Base-by-base conservation (phyloP, 1,284 basidiomycete genomes). In the Albatrellus sp. region DNA sequence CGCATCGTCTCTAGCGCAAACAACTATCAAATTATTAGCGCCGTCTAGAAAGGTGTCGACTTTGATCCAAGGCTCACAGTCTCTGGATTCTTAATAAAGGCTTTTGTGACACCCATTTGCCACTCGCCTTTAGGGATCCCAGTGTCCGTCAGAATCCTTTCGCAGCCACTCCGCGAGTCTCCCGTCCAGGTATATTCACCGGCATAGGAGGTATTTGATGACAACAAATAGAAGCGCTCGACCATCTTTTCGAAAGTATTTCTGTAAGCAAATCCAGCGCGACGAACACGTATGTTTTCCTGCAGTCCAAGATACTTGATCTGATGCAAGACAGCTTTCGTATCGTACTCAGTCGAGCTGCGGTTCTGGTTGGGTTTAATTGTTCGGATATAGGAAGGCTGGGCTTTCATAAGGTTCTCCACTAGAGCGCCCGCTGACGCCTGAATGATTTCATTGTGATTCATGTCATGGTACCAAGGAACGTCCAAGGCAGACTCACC, bases 281-380 rank as follows among this genome's bases (percentile, higher is more conserved):
- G 79, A 48, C 94, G 84, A 42, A 99, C 91, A 40, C 94, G 83
- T 47, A 99, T 97, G 60, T 99, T 99, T 67, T 99, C 96, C 63
- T 98, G 92, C 44, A 99, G 68, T 63, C 94, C 96, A 39, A 99
- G 84, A 60, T 99, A 99, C 65, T 98, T 98, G 72, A 98, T 90
- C 67, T 99, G 96, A 68, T 98, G 94, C 37, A 98, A 70, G 51
- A 98, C 89, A 7, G 91, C 91, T 60, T 94, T 94, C 40, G 73
- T 73, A 58, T 98, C 93, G 62, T 96, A 98, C 66, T 99, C 96
- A 6, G 78, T 77, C 2, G 83, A 65, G 52, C 90, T 94, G 47
- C 94, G 84, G 61, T 98, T 96, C 70, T 97, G 89, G 63, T 99
- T 99, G 10, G 96, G 90, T 66, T 99, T 99, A 72, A 99, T 98